A percentile compares a stretch with the other conserved stretches of the same genome.
phyloP scores from a whole-genome alignment of 2,329 filamentous ascomycete species.

The Trichoderma pleuroti region DNA sequence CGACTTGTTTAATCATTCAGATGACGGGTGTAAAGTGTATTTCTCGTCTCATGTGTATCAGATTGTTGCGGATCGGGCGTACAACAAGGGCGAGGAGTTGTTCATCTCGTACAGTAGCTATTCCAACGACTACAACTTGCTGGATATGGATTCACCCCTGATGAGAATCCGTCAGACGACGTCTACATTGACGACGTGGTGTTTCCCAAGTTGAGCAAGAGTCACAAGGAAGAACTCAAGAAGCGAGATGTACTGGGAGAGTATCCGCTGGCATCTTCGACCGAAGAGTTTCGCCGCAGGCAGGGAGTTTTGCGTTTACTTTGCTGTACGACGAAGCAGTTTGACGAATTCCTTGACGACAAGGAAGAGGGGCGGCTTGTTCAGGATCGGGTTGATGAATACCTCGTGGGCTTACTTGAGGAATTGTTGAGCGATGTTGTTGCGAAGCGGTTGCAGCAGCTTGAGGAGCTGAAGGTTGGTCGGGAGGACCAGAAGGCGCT shows the following conservation, averaged over 20 bases:
- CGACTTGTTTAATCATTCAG: slow-evolving; percentile 18
- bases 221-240: slow-evolving; percentile 41
- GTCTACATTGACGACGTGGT: slow-evolving; percentile 47
- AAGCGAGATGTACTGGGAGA: slow-evolving; percentile 48
- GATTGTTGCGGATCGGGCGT: background rate
- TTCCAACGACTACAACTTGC: slow-evolving; percentile 67
- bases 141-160: slow-evolving; percentile 56
- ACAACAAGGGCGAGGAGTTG: slow-evolving; percentile 56
- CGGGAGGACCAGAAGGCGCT: background rate
- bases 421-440: background rate
- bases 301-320: slow-evolving; percentile 49
- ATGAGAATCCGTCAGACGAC: slow-evolving; percentile 50
- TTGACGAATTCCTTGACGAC: slow-evolving; percentile 39
- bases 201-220: slow-evolving; percentile 36
- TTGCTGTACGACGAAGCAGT: slow-evolving; percentile 30
- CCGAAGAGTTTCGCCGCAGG: slow-evolving; percentile 48
- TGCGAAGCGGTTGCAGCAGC: background rate
- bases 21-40: background rate
- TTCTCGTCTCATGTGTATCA: background rate
- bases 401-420: background rate
- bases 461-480: background rate
- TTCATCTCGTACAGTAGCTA: slow-evolving; percentile 68
- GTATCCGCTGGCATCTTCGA: slow-evolving; percentile 47
- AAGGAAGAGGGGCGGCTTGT: slow-evolving; percentile 31
- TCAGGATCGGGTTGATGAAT: background rate